Conservation (phyloP, 164 flowering plant genomes). For the Dillenia suffruticosa region DNA sequence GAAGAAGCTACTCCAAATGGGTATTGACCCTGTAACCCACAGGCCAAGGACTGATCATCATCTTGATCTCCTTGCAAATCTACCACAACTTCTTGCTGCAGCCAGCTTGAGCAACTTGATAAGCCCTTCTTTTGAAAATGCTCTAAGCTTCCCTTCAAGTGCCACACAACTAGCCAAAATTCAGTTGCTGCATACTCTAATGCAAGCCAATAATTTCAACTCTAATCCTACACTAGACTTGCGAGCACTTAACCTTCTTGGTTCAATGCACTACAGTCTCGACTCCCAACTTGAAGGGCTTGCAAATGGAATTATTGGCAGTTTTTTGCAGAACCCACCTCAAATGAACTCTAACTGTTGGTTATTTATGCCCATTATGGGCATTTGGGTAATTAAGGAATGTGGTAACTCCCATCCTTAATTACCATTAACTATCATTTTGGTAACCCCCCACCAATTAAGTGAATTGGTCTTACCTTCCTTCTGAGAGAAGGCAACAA, state of each 20-base stretch:
- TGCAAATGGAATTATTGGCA: too few species aligned
- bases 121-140: constrained; percentile 11
- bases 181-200: constrained; percentile 18
- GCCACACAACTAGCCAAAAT: constrained; percentile 25
- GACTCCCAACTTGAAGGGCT: neutral
- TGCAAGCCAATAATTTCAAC: constrained; percentile 12
- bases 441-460: too few species aligned
- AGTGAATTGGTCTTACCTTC: too few species aligned
- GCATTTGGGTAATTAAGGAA: too few species aligned
- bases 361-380: too few species aligned
- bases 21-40: constrained; percentile 38
- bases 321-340: too few species aligned
- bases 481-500: too few species aligned
- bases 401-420: too few species aligned
- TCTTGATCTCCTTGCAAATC: constrained; percentile 16
- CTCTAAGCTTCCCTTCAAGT: constrained; percentile 8
- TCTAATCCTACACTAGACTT: neutral
- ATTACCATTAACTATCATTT: too few species aligned
- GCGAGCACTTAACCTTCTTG: constrained; percentile 7
- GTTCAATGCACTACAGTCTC: neutral
- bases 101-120: constrained; percentile 6
- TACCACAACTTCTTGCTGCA: constrained; percentile 25
- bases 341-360: too few species aligned
- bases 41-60: constrained; percentile 21
- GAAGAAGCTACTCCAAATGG: constrained; percentile 34